Conservation (phyloP, 1,139 yeast species). For the Blastobotrys persicus region DNA sequence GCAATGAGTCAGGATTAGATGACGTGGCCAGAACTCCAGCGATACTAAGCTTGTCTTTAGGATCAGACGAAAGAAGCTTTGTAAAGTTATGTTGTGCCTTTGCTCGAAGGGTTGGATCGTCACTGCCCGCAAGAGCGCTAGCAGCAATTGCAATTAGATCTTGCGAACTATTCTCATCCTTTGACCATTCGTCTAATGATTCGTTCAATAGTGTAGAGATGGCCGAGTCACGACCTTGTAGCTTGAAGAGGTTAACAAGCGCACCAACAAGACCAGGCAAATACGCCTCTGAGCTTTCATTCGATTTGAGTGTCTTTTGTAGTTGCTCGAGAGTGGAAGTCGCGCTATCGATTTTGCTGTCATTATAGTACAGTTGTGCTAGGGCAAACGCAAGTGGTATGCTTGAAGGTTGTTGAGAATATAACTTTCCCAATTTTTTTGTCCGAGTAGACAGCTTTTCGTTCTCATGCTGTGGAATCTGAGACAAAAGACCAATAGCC, state of each 20-base stretch:
- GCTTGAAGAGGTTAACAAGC: conserved; percentile 49
- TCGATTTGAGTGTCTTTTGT: conserved; percentile 16
- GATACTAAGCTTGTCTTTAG: conserved; percentile 13
- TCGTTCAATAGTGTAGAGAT: conserved; percentile 25
- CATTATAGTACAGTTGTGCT: conserved; percentile 45
- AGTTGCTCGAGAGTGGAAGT: conserved; percentile 43
- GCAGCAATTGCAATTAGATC: conserved; percentile 34
- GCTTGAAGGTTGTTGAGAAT: conserved; percentile 23
- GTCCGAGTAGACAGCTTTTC: conserved; percentile 12
- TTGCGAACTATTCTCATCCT: conserved; percentile 28
- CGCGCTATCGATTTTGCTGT: conserved; percentile 48
- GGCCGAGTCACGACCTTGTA: conserved; percentile 29
- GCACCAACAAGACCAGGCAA: conserved; percentile 46
- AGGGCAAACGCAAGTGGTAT: conserved; percentile 36
- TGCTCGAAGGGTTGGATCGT: conserved; percentile 12
- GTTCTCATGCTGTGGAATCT: conserved; percentile 11
- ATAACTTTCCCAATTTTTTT: conserved; percentile 18
- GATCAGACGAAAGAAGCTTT: conserved; percentile 13
- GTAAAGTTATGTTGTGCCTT: conserved; percentile 18
- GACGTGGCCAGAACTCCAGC: conserved; percentile 28
- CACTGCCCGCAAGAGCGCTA: conserved; percentile 20
- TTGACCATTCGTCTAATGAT: conserved; percentile 26
- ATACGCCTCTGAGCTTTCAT: conserved; percentile 30
- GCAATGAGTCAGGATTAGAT: conserved; percentile 20
- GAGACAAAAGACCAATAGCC: conserved; percentile 16